Base-by-base conservation (phyloP, 2,329 filamentous ascomycete species). In the Neonectria sp. region DNA sequence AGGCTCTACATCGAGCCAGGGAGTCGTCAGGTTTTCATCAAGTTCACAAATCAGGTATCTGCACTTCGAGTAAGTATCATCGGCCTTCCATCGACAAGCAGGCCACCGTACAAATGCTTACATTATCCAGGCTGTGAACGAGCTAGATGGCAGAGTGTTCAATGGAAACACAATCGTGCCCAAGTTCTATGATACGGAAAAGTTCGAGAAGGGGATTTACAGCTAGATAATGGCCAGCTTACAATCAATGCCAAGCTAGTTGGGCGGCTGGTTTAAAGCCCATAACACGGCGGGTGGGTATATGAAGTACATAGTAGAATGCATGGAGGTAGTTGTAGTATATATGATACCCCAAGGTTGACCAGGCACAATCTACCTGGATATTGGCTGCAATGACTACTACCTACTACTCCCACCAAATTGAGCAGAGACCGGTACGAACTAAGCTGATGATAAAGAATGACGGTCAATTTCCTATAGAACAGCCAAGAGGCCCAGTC, bases 101-200 rank as follows among this genome's bases (percentile, higher is more conserved):
- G n/a, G 51, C 24, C n/a, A 29, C 21, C 12, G 40, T 45, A 11
- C n/a, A 25, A 29, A 8, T 2, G 15, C 46, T 63, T 11, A 65
- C 57, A 46, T 6, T 2, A 4, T 4, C 17, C 63, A 95, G 92
- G 95, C 95, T 58, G 94, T 98, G 57, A 97, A 96, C 78, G 94
- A 94, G 12, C 88, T 97, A 46, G 91, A 97, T 76, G 95, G 95
- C 17, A 90, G 95, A 60, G 88, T 94, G 17, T 98, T 98, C 80
- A 95, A 95, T 71, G 95, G 93, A 5, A 97, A 97, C 78, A 85
- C 87, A 12, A 97, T 98, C 64, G 84, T 85, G n/a, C 93, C 95
- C 1, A 89, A 87, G 58, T 98, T 95, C 78, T 98, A 93, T 79
- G 90, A 97, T 75, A 85, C 85, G 6, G 94, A 95, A 51, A 93